These are phyloP conservation scores for Cynanchum wilfordii DNA, from an alignment of 257 asterid species.

Conservation along the genomic window DNA sequence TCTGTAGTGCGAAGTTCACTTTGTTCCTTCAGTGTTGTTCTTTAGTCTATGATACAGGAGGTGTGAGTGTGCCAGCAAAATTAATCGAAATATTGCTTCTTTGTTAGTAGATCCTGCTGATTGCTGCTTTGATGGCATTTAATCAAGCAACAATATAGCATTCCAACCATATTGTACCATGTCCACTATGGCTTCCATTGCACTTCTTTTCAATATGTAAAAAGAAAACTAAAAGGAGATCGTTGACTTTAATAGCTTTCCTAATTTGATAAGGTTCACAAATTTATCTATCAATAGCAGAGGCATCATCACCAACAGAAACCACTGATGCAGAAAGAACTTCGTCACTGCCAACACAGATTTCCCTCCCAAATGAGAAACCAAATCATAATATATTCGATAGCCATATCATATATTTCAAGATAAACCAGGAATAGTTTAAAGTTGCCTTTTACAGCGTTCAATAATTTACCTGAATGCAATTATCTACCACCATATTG, in stretches of 20 bases:
- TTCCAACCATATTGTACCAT: neutral
- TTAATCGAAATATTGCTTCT: neutral
- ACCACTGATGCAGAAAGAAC: neutral
- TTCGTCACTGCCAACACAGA: neutral
- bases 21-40: neutral
- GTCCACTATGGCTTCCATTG: neutral
- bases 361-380: too few relatives aligned
- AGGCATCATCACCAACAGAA: neutral
- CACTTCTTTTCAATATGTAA: neutral
- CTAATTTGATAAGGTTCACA: neutral
- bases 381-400: too few relatives aligned
- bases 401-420: neutral
- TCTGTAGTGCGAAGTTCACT: neutral
- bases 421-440: neutral
- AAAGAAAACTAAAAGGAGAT: neutral
- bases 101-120: neutral
- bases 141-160: neutral
- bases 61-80: neutral
- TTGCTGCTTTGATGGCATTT: neutral
- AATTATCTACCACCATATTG: neutral
- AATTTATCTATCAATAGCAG: neutral
- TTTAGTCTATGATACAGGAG: neutral
- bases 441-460: too few relatives aligned
- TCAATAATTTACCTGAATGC: neutral
- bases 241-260: neutral